Evolutionary conservation across 2,329 filamentous ascomycete species (phyloP).

Genomic region (Fusarium dlaminii): DNA sequence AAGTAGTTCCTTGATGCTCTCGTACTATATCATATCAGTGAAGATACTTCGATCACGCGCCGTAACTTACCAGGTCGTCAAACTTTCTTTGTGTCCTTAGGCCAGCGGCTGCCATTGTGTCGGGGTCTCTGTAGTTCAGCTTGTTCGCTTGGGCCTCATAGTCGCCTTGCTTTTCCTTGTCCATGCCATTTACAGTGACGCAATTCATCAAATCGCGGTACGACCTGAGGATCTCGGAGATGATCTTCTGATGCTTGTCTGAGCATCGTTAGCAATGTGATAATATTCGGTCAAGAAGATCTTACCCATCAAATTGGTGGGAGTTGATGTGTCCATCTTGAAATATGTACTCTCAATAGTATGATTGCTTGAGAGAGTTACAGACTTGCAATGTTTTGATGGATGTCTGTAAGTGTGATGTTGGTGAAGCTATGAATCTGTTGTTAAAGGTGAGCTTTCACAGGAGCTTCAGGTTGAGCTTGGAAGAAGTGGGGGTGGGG

Average conservation of each 20-base stretch:
- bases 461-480: conserved; percentile 16
- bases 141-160: conserved; percentile 51
- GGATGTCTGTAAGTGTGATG: not conserved
- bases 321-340: conserved; percentile 48
- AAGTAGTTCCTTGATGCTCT: conserved; percentile 57
- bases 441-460: conserved; percentile 19
- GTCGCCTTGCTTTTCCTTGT: conserved; percentile 50
- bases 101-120: conserved; percentile 54
- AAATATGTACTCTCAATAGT: too few relatives aligned
- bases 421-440: conserved; percentile 1
- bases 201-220: conserved; percentile 55
- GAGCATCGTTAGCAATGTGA: not conserved
- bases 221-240: conserved; percentile 56
- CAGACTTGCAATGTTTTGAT: not conserved
- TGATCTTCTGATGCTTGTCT: conserved; percentile 58
- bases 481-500: conserved; percentile 34
- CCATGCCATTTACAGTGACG: conserved; percentile 55
- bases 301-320: conserved; percentile 51
- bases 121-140: conserved; percentile 51
- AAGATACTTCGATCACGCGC: too few relatives aligned
- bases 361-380: too few relatives aligned
- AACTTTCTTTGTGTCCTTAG: conserved; percentile 59
- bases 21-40: conserved; percentile 44
- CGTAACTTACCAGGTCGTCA: conserved; percentile 50
- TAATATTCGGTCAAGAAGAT: not conserved